phyloP scores from a whole-genome alignment of 1,284 basidiomycete genomes.

The Hemileia vastatrix region DNA sequence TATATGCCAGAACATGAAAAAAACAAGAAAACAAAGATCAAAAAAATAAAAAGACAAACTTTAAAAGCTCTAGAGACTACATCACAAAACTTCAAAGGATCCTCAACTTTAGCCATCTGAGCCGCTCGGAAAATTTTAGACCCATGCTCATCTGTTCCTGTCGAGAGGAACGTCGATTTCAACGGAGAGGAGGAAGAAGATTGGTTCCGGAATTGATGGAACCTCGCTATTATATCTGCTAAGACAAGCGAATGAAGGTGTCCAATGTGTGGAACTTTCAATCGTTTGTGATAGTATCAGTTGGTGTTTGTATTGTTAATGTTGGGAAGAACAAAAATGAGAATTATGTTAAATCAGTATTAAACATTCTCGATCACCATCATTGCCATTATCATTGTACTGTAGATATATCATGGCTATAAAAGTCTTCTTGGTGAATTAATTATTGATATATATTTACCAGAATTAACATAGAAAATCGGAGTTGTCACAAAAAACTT shows the following conservation, averaged over 20 bases:
- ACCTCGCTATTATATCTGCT: slow-evolving; percentile 40
- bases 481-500: slow-evolving; percentile 41
- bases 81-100: slow-evolving; percentile 36
- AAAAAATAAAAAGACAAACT: too few species aligned
- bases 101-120: slow-evolving; percentile 23
- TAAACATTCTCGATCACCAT: not conserved
- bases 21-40: too few species aligned
- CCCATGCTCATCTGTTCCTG: slow-evolving; percentile 45
- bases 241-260: slow-evolving; percentile 42
- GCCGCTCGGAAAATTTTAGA: slow-evolving; percentile 42
- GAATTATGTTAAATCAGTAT: not conserved
- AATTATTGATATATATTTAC: not conserved
- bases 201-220: slow-evolving; percentile 27
- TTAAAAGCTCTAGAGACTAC: slow-evolving; percentile 29
- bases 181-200: slow-evolving; percentile 27
- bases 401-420: not conserved
- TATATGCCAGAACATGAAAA: too few species aligned
- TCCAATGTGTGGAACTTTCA: slow-evolving; percentile 43
- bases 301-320: too few species aligned
- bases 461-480: slow-evolving; percentile 44
- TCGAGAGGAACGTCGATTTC: slow-evolving; percentile 30
- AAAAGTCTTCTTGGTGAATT: not conserved
- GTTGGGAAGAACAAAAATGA: too few species aligned
- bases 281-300: too few species aligned
- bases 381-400: not conserved